Conservation (phyloP, 1,139 yeast species). For the Kluyveromyces sp. region DNA sequence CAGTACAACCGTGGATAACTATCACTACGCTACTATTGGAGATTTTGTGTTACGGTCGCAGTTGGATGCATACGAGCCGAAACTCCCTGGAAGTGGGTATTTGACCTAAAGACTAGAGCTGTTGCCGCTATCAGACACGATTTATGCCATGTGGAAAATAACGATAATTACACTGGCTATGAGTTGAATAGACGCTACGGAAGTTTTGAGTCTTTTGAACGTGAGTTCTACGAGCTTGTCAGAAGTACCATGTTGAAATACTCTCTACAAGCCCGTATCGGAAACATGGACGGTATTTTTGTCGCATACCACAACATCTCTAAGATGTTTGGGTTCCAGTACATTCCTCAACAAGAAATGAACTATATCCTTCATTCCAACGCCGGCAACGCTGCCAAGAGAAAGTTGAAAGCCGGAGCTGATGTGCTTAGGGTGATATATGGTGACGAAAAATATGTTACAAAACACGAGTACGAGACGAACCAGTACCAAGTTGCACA, state of each 20-base stretch:
- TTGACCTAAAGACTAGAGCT: constrained; percentile 89
- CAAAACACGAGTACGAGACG: constrained; percentile 14
- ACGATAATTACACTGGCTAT: constrained; percentile 52
- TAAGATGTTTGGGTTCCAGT: constrained; percentile 83
- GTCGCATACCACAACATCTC: constrained; percentile 83
- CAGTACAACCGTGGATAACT: constrained; percentile 28
- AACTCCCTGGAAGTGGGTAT: constrained; percentile 89
- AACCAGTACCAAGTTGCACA: constrained; percentile 33
- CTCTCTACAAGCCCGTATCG: constrained; percentile 85
- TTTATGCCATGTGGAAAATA: constrained; percentile 49
- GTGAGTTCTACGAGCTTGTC: constrained; percentile 71
- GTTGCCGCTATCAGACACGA: constrained; percentile 81
- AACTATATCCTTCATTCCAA: constrained; percentile 52
- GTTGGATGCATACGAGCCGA: constrained; percentile 69
- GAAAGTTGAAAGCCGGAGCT: constrained; percentile 24
- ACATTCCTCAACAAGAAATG: constrained; percentile 65
- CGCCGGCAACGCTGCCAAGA: constrained; percentile 13
- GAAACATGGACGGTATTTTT: constrained; percentile 94
- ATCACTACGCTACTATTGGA: constrained; percentile 67
- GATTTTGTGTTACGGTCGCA: constrained; percentile 81
- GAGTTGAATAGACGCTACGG: constrained; percentile 59
- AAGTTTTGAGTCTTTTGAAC: constrained; percentile 63
- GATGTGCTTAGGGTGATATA: constrained; percentile 27
- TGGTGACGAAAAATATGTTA: constrained; percentile 20
- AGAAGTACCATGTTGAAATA: constrained; percentile 76